These are phyloP conservation scores for Dryas alaskensis DNA, from an alignment of 306 rosid species.

Conservation along the genomic window DNA sequence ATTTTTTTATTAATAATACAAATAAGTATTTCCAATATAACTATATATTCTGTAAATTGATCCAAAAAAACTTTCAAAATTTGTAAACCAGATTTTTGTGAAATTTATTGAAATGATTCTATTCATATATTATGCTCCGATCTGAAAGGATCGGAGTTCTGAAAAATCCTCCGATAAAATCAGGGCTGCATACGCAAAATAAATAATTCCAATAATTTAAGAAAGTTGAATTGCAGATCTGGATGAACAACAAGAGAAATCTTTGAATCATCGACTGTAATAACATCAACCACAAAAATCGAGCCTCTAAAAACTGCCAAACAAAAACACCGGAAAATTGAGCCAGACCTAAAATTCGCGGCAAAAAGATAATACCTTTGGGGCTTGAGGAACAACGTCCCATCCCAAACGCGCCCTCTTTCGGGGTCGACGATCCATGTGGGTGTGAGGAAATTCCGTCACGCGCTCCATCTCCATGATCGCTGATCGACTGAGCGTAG, in stretches of 20 bases:
- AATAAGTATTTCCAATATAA: background rate
- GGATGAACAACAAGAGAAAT: background rate
- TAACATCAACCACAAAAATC: background rate
- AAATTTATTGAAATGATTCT: background rate
- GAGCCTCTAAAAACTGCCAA: constrained; percentile 24
- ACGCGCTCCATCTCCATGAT: constrained; percentile 90
- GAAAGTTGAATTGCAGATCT: background rate
- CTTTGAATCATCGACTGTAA: background rate
- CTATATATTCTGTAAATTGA: background rate
- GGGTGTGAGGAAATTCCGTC: constrained; percentile 74
- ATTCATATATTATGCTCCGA: background rate
- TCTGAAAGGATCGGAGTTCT: background rate
- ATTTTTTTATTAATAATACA: background rate
- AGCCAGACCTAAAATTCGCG: constrained; percentile 34
- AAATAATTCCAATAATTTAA: background rate
- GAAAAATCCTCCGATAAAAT: background rate
- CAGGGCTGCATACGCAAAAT: too few species aligned
- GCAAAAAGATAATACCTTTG: constrained; percentile 60
- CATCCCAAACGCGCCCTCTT: constrained; percentile 95
- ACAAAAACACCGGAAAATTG: constrained; percentile 8
- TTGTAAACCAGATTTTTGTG: background rate
- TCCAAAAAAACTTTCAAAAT: background rate
- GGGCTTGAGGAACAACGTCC: constrained; percentile 75
- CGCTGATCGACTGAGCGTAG: background rate
- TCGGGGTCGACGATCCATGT: constrained; percentile 89